Conservation (phyloP, 1,139 yeast species). For the Zygosaccharomyces sapae region DNA sequence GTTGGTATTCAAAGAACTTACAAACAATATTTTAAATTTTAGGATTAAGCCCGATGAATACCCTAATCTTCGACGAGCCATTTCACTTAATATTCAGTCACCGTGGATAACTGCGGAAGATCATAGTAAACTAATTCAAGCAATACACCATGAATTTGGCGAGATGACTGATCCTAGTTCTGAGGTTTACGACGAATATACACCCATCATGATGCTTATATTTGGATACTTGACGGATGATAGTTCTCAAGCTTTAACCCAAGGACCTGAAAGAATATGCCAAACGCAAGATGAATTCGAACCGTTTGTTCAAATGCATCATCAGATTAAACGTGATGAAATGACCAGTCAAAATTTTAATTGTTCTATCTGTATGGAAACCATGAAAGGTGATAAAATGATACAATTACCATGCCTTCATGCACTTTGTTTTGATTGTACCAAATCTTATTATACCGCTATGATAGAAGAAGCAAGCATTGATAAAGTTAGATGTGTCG, state of each 20-base stretch:
- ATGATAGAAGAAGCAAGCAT: conserved; percentile 51
- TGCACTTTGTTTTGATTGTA: conserved; percentile 51
- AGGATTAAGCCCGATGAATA: conserved; percentile 22
- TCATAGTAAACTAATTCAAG: conserved; percentile 20
- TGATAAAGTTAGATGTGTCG: conserved; percentile 57
- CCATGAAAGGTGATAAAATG: conserved; percentile 46
- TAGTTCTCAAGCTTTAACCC: conserved; percentile 28
- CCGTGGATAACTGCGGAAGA: conserved; percentile 33
- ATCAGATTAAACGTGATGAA: conserved; percentile 29
- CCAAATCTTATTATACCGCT: conserved; percentile 44
- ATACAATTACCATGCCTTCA: conserved; percentile 45
- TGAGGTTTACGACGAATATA: conserved; percentile 36
- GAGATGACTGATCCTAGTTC: conserved; percentile 39
- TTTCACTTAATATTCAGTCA: conserved; percentile 31
- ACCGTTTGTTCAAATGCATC: conserved; percentile 24
- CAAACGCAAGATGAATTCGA: conserved; percentile 19
- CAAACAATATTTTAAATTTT: conserved; percentile 26
- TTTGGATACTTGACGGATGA: conserved; percentile 44
- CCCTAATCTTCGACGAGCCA: conserved; percentile 34
- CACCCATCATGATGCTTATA: conserved; percentile 42
- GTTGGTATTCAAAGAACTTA: conserved; percentile 15
- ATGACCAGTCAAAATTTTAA: conserved; percentile 43
- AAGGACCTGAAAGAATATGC: conserved; percentile 20
- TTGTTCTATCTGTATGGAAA: conserved; percentile 60
- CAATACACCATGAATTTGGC: conserved; percentile 31